These are phyloP conservation scores for Naganishia cerealis DNA, from an alignment of 1,284 basidiomycete species.

Conservation along the genomic window DNA sequence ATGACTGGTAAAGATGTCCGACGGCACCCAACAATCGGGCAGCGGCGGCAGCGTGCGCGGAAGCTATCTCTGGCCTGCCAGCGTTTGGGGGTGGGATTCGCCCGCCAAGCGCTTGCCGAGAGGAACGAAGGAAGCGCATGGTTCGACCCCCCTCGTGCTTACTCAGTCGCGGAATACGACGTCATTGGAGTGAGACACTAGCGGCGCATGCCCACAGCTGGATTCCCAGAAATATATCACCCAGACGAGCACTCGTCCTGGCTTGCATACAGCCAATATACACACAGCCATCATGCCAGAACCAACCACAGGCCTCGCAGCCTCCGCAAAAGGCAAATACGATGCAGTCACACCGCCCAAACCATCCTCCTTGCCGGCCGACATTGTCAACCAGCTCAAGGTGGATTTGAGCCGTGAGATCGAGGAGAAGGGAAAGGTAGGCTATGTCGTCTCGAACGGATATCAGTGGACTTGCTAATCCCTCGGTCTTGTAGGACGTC, in stretches of 20 bases:
- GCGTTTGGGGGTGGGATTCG: background rate
- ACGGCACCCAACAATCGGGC: too few relatives aligned
- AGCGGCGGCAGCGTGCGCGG: too few relatives aligned
- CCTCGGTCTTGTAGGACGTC: conserved; percentile 22
- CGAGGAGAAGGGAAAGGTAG: conserved; percentile 33
- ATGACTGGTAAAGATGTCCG: too few relatives aligned
- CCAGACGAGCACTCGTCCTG: too few relatives aligned
- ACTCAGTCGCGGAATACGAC: too few relatives aligned
- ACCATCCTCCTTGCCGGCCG: conserved; percentile 47
- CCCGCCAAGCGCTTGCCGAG: too few relatives aligned
- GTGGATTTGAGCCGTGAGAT: conserved; percentile 51
- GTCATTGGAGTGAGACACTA: too few relatives aligned
- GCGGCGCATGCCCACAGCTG: too few relatives aligned
- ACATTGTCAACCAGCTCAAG: conserved; percentile 48
- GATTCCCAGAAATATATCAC: too few relatives aligned
- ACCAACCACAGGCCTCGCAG: conserved; percentile 46
- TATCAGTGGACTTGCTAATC: background rate
- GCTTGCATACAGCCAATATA: background rate
- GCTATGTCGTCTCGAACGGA: background rate
- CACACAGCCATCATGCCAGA: conserved; percentile 5
- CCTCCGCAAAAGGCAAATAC: conserved; percentile 41
- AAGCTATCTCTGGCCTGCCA: too few relatives aligned
- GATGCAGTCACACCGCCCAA: conserved; percentile 51
- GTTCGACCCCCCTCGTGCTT: too few relatives aligned
- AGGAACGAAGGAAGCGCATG: too few relatives aligned